Evolutionary conservation across 371 early-diverging fungal species (phyloP).

Genomic region (Lichtheimia ornata): DNA sequence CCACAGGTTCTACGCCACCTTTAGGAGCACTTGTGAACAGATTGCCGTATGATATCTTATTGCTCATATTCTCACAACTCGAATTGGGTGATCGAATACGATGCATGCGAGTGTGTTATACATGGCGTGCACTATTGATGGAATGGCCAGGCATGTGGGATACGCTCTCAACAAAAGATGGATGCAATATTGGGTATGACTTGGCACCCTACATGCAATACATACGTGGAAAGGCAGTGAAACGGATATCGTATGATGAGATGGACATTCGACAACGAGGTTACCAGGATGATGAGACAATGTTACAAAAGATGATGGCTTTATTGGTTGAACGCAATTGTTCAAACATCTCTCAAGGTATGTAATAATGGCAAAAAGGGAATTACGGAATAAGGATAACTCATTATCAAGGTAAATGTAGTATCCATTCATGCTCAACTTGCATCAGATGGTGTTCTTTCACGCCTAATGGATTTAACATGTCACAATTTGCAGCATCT

Average conservation of each 20-base stretch:
- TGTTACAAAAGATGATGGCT: neutral
- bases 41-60: neutral
- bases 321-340: neutral
- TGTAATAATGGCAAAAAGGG: neutral
- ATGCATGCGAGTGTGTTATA: neutral
- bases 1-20: too few species aligned
- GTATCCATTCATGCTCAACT: too few species aligned
- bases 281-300: neutral
- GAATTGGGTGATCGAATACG: neutral
- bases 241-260: neutral
- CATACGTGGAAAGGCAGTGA: slow-evolving; percentile 1
- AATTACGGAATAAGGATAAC: too few species aligned
- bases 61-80: neutral
- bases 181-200: neutral
- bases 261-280: neutral
- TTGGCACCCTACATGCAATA: neutral
- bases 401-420: too few species aligned
- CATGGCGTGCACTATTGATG: neutral
- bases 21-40: too few species aligned
- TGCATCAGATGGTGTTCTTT: too few species aligned
- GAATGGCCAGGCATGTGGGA: slow-evolving; percentile 3
- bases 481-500: too few species aligned
- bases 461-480: too few species aligned
- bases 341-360: neutral
- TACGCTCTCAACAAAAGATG: neutral